Conservation (phyloP, 345 rosid genomes). For the Carallia brachiata region DNA sequence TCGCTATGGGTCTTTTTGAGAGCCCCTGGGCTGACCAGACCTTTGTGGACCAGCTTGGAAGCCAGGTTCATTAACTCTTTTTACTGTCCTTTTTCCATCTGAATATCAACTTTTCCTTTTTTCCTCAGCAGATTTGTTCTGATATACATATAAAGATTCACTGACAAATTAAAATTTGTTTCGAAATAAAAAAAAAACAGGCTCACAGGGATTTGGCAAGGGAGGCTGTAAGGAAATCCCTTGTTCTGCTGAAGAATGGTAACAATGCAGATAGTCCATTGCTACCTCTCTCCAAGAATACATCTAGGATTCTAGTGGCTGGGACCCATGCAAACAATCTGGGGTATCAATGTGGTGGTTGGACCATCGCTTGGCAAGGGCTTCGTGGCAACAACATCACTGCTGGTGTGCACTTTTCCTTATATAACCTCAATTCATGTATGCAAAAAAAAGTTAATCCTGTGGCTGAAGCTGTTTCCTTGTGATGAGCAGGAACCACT, state of each 20-base stretch:
- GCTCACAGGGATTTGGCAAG: slow-evolving; percentile 25
- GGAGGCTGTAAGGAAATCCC: slow-evolving; percentile 31
- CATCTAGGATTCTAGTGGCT: slow-evolving; percentile 11
- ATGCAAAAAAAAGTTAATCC: background rate
- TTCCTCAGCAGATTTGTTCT: too few species aligned
- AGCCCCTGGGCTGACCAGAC: slow-evolving; percentile 52
- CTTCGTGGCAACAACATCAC: slow-evolving; percentile 20
- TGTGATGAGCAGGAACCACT: slow-evolving; percentile 20
- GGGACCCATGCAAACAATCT: slow-evolving; percentile 25
- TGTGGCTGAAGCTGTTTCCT: background rate
- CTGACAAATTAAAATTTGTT: background rate
- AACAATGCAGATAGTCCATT: slow-evolving; percentile 2
- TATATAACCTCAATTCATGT: background rate
- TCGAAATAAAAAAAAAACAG: background rate
- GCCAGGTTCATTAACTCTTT: slow-evolving; percentile 36
- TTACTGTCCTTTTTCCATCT: too few species aligned
- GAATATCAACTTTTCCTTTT: too few species aligned
- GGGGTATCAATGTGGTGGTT: slow-evolving; percentile 33
- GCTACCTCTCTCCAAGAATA: slow-evolving; percentile 21
- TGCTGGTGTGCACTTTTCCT: background rate
- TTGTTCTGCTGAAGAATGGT: slow-evolving; percentile 26
- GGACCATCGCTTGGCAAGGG: slow-evolving; percentile 31
- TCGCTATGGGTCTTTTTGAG: slow-evolving; percentile 71
- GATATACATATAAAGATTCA: background rate
- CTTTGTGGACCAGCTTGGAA: slow-evolving; percentile 48